Evolutionary conservation across 2,329 filamentous ascomycete species (phyloP).

Genomic region (Lachnellula cervina): DNA sequence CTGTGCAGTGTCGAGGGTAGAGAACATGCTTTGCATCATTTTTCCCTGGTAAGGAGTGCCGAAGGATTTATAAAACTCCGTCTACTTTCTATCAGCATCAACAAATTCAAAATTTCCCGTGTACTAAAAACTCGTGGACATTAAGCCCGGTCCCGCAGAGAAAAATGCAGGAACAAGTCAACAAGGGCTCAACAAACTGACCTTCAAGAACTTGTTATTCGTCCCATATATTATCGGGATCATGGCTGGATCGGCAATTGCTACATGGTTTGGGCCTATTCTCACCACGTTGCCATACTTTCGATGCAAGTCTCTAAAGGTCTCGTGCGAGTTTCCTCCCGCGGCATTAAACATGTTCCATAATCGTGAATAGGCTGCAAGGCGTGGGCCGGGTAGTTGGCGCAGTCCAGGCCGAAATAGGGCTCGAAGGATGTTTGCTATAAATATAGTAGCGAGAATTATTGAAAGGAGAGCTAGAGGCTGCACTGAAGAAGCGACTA

Average conservation of each 20-base stretch:
- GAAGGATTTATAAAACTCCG: neutral
- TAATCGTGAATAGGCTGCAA: neutral
- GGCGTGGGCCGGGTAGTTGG: neutral
- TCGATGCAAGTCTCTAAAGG: neutral
- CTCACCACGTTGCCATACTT: slow-evolving; percentile 7
- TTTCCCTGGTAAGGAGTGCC: neutral
- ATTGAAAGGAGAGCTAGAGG: too few relatives aligned
- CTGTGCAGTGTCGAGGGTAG: neutral
- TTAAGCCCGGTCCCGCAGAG: too few relatives aligned
- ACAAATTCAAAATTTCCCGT: too few relatives aligned
- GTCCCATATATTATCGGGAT: slow-evolving; percentile 6
- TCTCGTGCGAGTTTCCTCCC: neutral
- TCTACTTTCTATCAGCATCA: too few relatives aligned
- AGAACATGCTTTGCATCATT: neutral
- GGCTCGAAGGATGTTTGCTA: too few relatives aligned
- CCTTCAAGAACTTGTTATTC: slow-evolving; percentile 3
- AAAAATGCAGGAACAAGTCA: too few relatives aligned
- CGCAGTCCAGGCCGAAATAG: neutral
- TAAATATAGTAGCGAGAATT: too few relatives aligned
- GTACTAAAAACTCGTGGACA: too few relatives aligned
- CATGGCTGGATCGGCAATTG: neutral
- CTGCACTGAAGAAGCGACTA: too few relatives aligned
- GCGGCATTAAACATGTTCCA: neutral
- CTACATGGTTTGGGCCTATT: slow-evolving; percentile 4
- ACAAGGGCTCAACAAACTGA: neutral